phyloP scores from a whole-genome alignment of 2,329 filamentous ascomycete genomes.

The Leptographium wingfieldii region DNA sequence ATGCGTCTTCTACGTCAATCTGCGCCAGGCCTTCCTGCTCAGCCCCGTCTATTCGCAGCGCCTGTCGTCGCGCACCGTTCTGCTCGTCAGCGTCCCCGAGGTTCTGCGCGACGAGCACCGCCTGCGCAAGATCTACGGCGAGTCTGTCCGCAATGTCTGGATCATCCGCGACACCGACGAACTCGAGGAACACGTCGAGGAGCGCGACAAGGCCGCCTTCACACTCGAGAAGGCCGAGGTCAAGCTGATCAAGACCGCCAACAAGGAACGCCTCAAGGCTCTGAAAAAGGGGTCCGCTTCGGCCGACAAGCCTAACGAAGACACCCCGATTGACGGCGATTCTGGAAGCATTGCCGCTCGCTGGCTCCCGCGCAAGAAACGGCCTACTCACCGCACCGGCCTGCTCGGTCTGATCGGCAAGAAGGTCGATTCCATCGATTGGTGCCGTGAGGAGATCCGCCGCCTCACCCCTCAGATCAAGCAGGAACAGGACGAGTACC shows the following conservation, averaged over 20 bases:
- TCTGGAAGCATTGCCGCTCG: conserved; percentile 59
- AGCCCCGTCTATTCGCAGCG: conserved; percentile 73
- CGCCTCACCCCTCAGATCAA: conserved; percentile 62
- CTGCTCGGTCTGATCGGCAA: conserved; percentile 59
- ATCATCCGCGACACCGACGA: conserved; percentile 65
- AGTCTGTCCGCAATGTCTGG: conserved; percentile 74
- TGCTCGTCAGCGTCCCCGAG: conserved; percentile 75
- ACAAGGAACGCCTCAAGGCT: conserved; percentile 56
- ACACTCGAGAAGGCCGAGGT: conserved; percentile 80
- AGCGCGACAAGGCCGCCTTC: conserved; percentile 68
- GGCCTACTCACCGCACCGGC: conserved; percentile 64
- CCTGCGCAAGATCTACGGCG: conserved; percentile 68
- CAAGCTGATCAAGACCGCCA: conserved; percentile 68
- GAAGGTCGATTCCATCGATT: conserved; percentile 91
- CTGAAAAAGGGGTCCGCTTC: conserved; percentile 45
- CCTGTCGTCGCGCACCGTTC: conserved; percentile 81
- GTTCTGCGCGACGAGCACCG: conserved; percentile 66
- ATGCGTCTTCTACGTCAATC: conserved; percentile 83
- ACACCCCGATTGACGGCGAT: conserved; percentile 45
- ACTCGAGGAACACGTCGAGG: conserved; percentile 67
- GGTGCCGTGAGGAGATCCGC: conserved; percentile 67
- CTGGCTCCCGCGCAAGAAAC: conserved; percentile 60
- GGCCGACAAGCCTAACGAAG: conserved; percentile 18
- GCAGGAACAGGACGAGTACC: conserved; percentile 54
- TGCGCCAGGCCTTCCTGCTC: conserved; percentile 84